Conservation (phyloP, 129 eudicot species). For the Helichrysum umbraculigerum region DNA sequence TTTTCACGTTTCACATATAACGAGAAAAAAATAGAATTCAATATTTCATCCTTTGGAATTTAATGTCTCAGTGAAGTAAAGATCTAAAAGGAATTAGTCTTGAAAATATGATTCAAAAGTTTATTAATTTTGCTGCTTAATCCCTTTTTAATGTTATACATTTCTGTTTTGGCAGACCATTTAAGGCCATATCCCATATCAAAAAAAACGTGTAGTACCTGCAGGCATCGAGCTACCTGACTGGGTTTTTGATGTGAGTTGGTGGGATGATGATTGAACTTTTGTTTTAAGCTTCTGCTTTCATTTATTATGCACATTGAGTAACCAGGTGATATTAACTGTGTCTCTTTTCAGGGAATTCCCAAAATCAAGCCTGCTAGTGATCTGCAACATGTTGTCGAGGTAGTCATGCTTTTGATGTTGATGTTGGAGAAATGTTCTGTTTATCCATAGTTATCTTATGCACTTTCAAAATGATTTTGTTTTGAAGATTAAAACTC, state of each 20-base stretch:
- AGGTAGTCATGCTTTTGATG: constrained; percentile 49
- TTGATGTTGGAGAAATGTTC: neutral
- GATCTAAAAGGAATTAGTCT: neutral
- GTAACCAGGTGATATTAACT: constrained; percentile 8
- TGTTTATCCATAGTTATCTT: constrained; percentile 6
- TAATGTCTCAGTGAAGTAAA: neutral
- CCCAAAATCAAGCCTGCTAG: constrained; percentile 86
- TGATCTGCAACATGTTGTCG: constrained; percentile 84
- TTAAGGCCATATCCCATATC: constrained; percentile 91
- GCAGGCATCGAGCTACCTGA: constrained; percentile 80
- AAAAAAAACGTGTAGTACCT: constrained; percentile 64
- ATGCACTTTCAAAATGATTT: constrained; percentile 4
- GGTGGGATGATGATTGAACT: constrained; percentile 3
- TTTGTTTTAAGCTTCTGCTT: neutral
- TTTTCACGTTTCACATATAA: neutral
- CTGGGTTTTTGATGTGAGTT: constrained; percentile 95
- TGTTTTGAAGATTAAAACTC: constrained; percentile 76
- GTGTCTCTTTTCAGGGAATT: constrained; percentile 60
- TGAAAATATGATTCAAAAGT: neutral
- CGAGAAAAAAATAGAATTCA: neutral
- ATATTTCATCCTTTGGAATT: neutral
- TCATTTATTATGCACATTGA: neutral
- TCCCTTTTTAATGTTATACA: neutral
- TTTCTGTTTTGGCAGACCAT: constrained; percentile 47
- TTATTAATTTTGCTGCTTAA: neutral